These are phyloP conservation scores for Cichorium intybus DNA, from an alignment of 140 eudicot species.

Conservation along the genomic window DNA sequence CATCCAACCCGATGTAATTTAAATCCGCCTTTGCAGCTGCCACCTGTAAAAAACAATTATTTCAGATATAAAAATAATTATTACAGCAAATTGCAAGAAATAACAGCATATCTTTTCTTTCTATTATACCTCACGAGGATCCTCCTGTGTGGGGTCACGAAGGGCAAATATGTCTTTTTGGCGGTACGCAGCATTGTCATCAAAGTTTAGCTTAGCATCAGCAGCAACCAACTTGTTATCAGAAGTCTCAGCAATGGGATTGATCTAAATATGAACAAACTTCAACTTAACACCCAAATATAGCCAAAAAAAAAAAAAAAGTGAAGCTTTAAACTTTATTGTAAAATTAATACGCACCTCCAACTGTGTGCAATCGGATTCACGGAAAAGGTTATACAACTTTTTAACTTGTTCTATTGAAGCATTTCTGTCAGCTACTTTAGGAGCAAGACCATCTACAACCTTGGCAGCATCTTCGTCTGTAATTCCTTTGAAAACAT, in stretches of 20 bases:
- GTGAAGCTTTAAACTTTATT: neutral
- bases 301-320: neutral
- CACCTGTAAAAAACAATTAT: constrained; percentile 48
- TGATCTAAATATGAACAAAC: constrained; percentile 49
- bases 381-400: constrained; percentile 81
- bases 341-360: constrained; percentile 46
- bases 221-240: constrained; percentile 91
- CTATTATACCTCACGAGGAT: constrained; percentile 87
- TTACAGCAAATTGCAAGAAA: neutral
- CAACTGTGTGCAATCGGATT: constrained; percentile 80
- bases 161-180: constrained; percentile 80
- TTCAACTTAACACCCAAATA: constrained; percentile 2
- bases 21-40: constrained; percentile 94
- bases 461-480: constrained; percentile 99
- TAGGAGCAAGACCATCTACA: constrained; percentile 92
- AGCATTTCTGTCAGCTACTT: constrained; percentile 73
- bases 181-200: constrained; percentile 93
- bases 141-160: constrained; percentile 96
- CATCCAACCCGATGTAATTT: constrained; percentile 95
- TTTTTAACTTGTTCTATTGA: constrained; percentile 96
- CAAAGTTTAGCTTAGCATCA: constrained; percentile 93
- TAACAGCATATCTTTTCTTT: too few species aligned
- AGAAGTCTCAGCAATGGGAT: constrained; percentile 94
- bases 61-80: too few species aligned
- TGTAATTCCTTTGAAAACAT: constrained; percentile 92